Conservation (phyloP, 2,329 filamentous ascomycete species). For the Trichoderma simmonsii region DNA sequence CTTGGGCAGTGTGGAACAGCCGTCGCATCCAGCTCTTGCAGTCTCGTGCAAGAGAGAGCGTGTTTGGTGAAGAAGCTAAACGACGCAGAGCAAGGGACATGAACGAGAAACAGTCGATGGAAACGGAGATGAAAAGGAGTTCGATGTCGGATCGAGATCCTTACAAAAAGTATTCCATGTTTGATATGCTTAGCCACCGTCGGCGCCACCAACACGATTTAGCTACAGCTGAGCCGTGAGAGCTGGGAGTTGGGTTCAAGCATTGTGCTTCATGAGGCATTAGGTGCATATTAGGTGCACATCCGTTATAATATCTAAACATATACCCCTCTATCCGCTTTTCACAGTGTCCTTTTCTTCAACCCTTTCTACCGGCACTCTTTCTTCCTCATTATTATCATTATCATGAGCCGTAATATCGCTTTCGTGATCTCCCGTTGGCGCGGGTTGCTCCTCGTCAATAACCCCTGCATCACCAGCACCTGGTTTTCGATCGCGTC, state of each 20-base stretch:
- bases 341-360: not conserved
- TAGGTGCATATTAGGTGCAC: not conserved
- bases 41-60: not conserved
- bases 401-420: conserved; percentile 1
- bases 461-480: conserved; percentile 17
- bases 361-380: not conserved
- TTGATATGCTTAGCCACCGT: not conserved
- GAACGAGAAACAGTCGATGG: not conserved
- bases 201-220: not conserved
- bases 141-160: not conserved
- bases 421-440: not conserved
- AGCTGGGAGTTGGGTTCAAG: not conserved
- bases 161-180: not conserved
- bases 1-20: not conserved
- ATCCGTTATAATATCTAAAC: not conserved
- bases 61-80: not conserved
- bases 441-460: not conserved
- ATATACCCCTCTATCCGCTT: not conserved
- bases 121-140: not conserved
- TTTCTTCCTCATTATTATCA: not conserved
- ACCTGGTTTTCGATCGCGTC: conserved; percentile 25
- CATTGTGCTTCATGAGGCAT: not conserved
- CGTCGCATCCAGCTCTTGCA: not conserved
- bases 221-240: not conserved
- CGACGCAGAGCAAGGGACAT: not conserved